Base-by-base conservation (phyloP, 169 alveolate species). In the Babesia sp. region DNA sequence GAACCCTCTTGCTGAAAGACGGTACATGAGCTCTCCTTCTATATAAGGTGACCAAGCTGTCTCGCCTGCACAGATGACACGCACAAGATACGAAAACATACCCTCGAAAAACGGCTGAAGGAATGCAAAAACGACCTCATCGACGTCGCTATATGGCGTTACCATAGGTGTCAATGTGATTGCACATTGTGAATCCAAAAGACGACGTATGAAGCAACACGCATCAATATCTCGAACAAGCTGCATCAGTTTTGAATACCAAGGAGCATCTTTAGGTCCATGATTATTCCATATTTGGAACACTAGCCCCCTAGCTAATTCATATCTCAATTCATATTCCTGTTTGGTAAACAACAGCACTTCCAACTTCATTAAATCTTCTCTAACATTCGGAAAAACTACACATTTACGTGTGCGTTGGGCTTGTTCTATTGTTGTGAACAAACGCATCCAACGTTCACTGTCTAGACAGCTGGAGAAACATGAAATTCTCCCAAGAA, bases 11-110 rank as follows among this genome's bases (percentile, higher is more conserved):
- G 60, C 57, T 33, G 80, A 42, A 44, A 87, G 56, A 54, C 59
- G 63, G 56, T 58, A 66, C 36, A 87, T 84, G 51, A 87, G 81
- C 2, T 31, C 57, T 12, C 79, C 89, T 37, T 87, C 87, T 37
- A 80, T 63, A 59, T 84, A 82, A 8, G 90, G 91, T 33, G 89
- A 72, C 93, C 93, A 87, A 7, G 83, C 68, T 6, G 83, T 73
- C 37, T 87, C 93, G 28, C 53, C 86, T 76, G 42, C 37, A 31
- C 6, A 57, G 44, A 41, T 9, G 20, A 31, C 55, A 18, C 26
- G 18, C 26, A 4, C 33, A 3, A 29, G 11, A 16, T 41, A 16
- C 20, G 16, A 2, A 1, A 11, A 34, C 56, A 14, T 31, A 70
- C 84, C 78, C 24, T 77, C 85, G 29, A 57, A 57, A 29, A 55